phyloP scores from a whole-genome alignment of 2,329 filamentous ascomycete genomes.

The Colletotrichum shisoi region DNA sequence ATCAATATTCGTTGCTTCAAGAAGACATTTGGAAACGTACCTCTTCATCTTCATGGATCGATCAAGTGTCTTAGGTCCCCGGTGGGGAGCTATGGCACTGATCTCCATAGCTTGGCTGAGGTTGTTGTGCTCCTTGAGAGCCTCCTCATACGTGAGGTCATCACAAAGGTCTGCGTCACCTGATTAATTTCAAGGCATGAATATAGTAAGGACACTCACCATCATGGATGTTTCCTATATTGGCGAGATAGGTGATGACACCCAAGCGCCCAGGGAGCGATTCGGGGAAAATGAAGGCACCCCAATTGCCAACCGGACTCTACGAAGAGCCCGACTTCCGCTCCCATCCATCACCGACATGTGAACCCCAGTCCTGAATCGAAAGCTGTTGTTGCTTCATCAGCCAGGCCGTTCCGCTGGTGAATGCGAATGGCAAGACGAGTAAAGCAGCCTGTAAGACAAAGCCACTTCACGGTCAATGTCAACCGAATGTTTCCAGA shows the following conservation, averaged over 20 bases:
- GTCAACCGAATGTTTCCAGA: conserved; percentile 12
- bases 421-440: conserved; percentile 28
- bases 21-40: conserved; percentile 14
- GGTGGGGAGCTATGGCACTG: neutral
- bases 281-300: conserved; percentile 29
- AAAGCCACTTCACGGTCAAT: conserved; percentile 9
- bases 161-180: conserved; percentile 14
- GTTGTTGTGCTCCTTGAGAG: conserved; percentile 15
- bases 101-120: conserved; percentile 22
- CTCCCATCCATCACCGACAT: conserved; percentile 22
- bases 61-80: neutral
- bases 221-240: conserved; percentile 31
- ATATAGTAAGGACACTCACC: neutral
- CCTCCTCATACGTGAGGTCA: conserved; percentile 18
- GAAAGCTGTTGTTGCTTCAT: conserved; percentile 21
- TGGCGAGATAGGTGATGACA: conserved; percentile 15
- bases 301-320: conserved; percentile 26
- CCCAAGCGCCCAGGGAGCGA: conserved; percentile 20
- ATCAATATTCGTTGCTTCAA: conserved; percentile 20
- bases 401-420: conserved; percentile 19
- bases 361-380: conserved; percentile 11
- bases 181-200: neutral
- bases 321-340: conserved; percentile 18
- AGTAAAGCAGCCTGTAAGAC: conserved; percentile 24
- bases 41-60: conserved; percentile 23